These are phyloP conservation scores for Nicotiana tabacum DNA, from an alignment of 257 asterid species.

Conservation along the genomic window DNA sequence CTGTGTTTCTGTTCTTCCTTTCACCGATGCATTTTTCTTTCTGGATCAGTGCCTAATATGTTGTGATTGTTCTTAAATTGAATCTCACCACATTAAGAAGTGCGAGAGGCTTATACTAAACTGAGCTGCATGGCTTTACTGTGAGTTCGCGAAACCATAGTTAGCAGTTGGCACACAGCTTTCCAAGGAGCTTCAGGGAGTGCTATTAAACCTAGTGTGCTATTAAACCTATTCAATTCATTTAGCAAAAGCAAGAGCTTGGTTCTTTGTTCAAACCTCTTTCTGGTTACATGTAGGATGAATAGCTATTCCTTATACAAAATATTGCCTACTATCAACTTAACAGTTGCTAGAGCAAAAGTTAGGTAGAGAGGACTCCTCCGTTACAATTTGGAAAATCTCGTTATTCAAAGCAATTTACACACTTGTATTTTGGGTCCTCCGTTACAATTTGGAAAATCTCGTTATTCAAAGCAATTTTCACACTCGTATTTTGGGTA, in stretches of 20 bases:
- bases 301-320: too few species aligned
- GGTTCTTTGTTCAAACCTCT: too few species aligned
- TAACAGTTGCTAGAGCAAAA: too few species aligned
- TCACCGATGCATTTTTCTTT: not conserved
- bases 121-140: not conserved
- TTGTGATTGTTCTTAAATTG: not conserved
- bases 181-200: not conserved
- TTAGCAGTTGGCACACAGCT: not conserved
- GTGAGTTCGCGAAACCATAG: not conserved
- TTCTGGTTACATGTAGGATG: too few species aligned
- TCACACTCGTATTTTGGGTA: too few species aligned
- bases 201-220: not conserved
- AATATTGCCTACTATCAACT: too few species aligned
- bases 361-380: too few species aligned
- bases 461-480: too few species aligned
- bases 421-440: too few species aligned
- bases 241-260: too few species aligned
- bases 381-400: not conserved
- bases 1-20: not conserved
- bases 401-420: too few species aligned
- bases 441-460: not conserved
- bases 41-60: not conserved
- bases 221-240: not conserved
- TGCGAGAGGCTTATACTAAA: not conserved
- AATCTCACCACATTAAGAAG: not conserved